These are phyloP conservation scores for Metschnikowia henanensis DNA, from an alignment of 805 yeast genomes.

Conservation along the genomic window DNA sequence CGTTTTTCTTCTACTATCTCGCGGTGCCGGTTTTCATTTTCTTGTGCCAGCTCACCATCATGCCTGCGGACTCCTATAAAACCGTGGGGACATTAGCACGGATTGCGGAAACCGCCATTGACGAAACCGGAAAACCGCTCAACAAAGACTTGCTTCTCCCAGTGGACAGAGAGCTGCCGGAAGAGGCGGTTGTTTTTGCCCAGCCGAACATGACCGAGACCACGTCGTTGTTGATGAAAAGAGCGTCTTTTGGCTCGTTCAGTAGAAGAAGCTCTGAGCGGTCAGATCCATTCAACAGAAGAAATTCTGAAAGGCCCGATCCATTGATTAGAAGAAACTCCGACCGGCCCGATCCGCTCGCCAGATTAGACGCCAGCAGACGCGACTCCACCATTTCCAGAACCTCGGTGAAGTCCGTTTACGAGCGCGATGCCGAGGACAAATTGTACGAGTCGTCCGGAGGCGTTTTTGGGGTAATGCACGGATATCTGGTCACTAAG, in stretches of 20 bases:
- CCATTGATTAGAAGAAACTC: too few relatives aligned
- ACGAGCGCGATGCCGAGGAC: constrained; percentile 65
- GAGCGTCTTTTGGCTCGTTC: constrained; percentile 26
- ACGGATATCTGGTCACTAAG: constrained; percentile 51
- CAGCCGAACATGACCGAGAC: constrained; percentile 42
- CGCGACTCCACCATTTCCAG: constrained; percentile 37
- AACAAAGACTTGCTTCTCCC: constrained; percentile 44
- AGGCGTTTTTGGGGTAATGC: constrained; percentile 68
- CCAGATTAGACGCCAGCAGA: constrained; percentile 16
- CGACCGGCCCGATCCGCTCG: constrained; percentile 1
- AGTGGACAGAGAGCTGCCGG: constrained; percentile 36
- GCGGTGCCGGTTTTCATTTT: constrained; percentile 78
- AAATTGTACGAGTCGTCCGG: constrained; percentile 53
- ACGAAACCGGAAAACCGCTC: constrained; percentile 63
- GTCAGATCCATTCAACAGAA: too few relatives aligned
- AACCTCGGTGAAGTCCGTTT: constrained; percentile 54
- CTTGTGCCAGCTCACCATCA: constrained; percentile 68
- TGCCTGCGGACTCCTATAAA: constrained; percentile 80
- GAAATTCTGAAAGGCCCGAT: too few relatives aligned
- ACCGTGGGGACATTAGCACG: constrained; percentile 68
- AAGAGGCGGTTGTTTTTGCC: constrained; percentile 21
- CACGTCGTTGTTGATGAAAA: constrained; percentile 38
- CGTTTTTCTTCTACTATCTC: constrained; percentile 67
- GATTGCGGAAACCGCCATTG: constrained; percentile 70
- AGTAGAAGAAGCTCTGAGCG: too few relatives aligned